Evolutionary conservation across 2,329 filamentous ascomycete genomes (phyloP).

Genomic region (Aspergillus caelatus): DNA sequence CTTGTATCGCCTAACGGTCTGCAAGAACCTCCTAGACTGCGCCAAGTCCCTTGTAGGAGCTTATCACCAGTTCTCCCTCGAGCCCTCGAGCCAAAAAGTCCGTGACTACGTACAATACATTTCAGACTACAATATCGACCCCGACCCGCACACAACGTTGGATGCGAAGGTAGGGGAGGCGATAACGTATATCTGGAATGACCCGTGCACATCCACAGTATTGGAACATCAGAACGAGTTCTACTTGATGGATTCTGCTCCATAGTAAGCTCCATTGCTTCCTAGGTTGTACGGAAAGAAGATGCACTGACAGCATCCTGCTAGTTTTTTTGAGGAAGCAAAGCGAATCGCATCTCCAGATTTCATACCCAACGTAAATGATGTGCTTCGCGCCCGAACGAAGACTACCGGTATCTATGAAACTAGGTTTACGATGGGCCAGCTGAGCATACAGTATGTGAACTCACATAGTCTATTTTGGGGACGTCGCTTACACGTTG

Average conservation of each 20-base stretch:
- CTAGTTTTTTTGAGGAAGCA: conserved; percentile 94
- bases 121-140: conserved; percentile 84
- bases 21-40: conserved; percentile 97
- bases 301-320: conserved; percentile 24
- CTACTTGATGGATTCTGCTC: conserved; percentile 98
- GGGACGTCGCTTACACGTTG: conserved; percentile 26
- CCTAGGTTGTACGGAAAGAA: conserved; percentile 12
- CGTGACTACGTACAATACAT: conserved; percentile 77
- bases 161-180: conserved; percentile 80
- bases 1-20: conserved; percentile 93
- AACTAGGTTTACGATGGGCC: conserved; percentile 97
- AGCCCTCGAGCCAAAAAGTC: conserved; percentile 72
- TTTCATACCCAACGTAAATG: conserved; percentile 91
- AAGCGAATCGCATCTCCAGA: conserved; percentile 78
- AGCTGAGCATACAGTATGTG: conserved; percentile 94
- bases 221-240: conserved; percentile 97
- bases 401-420: conserved; percentile 99
- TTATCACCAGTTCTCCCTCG: conserved; percentile 88
- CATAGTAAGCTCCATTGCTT: conserved; percentile 71
- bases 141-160: conserved; percentile 83
- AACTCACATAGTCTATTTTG: conserved; percentile 3
- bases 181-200: conserved; percentile 85
- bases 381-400: conserved; percentile 91
- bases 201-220: conserved; percentile 77
- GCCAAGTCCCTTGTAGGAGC: conserved; percentile 89